Percentiles rank a stretch among this genome's conserved stretches.
phyloP scores from a whole-genome alignment of 2,329 filamentous ascomycete species.

The Aspergillus amoenus region DNA sequence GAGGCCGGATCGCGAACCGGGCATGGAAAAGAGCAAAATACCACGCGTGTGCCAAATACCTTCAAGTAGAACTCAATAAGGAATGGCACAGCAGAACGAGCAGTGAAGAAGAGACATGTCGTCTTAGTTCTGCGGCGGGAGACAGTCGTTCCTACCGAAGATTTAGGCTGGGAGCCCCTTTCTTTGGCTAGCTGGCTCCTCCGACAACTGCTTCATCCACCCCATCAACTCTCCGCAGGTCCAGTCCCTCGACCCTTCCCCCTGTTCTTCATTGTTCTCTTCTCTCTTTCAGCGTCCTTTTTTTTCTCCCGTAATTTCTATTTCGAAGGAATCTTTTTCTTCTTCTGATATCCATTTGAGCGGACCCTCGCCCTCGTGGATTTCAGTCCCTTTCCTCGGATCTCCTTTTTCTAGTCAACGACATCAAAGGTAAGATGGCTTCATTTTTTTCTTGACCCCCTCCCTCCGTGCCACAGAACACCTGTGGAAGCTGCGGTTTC shows the following conservation, averaged over 20 bases:
- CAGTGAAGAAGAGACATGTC: background rate
- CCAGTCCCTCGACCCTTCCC: constrained; percentile 21
- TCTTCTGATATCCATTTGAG: constrained; percentile 16
- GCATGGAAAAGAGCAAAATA: background rate
- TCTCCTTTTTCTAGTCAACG: constrained; percentile 15
- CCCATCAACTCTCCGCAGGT: constrained; percentile 22
- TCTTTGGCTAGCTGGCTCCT: constrained; percentile 31
- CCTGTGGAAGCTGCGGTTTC: constrained; percentile 12
- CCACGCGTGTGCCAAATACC: background rate
- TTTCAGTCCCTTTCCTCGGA: constrained; percentile 7
- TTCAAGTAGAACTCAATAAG: background rate
- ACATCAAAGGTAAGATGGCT: constrained; percentile 16
- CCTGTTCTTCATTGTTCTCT: constrained; percentile 23
- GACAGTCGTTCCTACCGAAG: constrained; percentile 3
- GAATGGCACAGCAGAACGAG: background rate
- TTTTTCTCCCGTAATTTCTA: constrained; percentile 20
- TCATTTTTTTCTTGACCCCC: constrained; percentile 4
- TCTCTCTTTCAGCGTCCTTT: constrained; percentile 25
- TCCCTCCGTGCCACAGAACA: constrained; percentile 9
- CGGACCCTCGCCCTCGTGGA: constrained; percentile 9
- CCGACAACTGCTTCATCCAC: constrained; percentile 22
- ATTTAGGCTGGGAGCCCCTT: constrained; percentile 23
- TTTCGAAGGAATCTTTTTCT: constrained; percentile 19
- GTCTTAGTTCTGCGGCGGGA: background rate
- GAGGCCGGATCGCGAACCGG: background rate